These are phyloP conservation scores for Rhodotorula toruloides DNA, from an alignment of 768 basidiomycete species.

Conservation along the genomic window DNA sequence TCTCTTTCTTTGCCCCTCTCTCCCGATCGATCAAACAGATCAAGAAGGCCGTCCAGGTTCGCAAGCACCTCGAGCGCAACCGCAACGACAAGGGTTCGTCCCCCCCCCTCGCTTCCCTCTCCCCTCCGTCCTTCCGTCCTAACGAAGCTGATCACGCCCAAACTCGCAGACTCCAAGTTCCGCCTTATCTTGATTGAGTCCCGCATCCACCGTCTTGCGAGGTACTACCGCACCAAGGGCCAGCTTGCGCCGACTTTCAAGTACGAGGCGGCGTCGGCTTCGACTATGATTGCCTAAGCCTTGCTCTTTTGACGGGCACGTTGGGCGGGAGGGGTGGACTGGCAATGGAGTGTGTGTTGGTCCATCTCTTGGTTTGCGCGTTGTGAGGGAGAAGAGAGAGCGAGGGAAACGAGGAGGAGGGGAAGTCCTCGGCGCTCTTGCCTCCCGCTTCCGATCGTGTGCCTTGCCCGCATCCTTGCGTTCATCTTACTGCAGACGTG, in stretches of 20 bases:
- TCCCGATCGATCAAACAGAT: too few species aligned
- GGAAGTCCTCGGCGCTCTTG: too few species aligned
- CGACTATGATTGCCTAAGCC: slow-evolving; percentile 51
- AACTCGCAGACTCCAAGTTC: slow-evolving; percentile 64
- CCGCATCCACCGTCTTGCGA: slow-evolving; percentile 92
- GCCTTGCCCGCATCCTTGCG: too few species aligned
- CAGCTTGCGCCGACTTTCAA: slow-evolving; percentile 78
- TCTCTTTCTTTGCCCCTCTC: not conserved
- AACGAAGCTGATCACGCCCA: not conserved
- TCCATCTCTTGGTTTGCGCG: too few species aligned
- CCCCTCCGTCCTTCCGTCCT: not conserved
- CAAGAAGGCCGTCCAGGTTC: slow-evolving; percentile 99
- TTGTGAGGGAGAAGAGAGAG: too few species aligned
- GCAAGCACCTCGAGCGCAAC: slow-evolving; percentile 97
- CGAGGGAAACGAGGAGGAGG: too few species aligned
- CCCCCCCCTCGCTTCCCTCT: not conserved
- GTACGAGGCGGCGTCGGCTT: slow-evolving; percentile 93
- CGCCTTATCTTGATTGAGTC: slow-evolving; percentile 99
- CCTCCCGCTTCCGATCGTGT: not conserved
- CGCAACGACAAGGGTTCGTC: slow-evolving; percentile 80
- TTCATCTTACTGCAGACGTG: too few species aligned
- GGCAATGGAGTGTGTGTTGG: too few species aligned
- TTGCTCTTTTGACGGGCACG: too few species aligned
- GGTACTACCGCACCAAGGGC: slow-evolving; percentile 93
- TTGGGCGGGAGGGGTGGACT: too few species aligned